These are phyloP conservation scores for Hypoxylon cercidicola DNA, from an alignment of 495 filamentous ascomycete species.

Conservation along the genomic window DNA sequence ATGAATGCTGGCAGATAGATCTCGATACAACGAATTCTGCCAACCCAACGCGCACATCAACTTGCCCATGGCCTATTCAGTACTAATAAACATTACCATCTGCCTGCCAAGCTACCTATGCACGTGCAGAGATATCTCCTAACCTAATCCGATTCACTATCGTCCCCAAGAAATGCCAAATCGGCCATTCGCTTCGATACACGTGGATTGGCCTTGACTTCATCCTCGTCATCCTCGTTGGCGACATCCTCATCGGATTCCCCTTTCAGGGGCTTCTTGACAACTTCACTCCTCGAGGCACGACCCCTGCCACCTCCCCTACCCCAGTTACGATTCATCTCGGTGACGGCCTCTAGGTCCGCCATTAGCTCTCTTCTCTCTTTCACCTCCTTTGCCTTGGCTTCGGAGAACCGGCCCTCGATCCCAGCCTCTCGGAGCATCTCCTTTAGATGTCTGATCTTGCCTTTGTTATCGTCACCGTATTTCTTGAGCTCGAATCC, in stretches of 20 bases:
- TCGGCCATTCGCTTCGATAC: constrained; percentile 52
- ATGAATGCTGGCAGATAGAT: constrained; percentile 58
- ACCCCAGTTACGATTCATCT: constrained; percentile 83
- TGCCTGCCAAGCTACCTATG: not conserved
- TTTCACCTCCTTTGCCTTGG: constrained; percentile 86
- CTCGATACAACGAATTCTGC: constrained; percentile 4
- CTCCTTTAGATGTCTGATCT: constrained; percentile 81
- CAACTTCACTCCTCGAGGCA: constrained; percentile 47
- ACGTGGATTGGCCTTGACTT: constrained; percentile 40
- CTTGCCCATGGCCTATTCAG: constrained; percentile 1
- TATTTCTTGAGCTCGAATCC: constrained; percentile 80
- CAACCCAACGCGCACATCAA: constrained; percentile 2
- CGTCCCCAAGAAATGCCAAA: constrained; percentile 57
- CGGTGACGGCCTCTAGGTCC: constrained; percentile 83
- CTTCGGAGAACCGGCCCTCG: constrained; percentile 83
- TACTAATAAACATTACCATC: not conserved
- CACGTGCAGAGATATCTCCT: constrained; percentile 35
- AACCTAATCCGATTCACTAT: constrained; percentile 60
- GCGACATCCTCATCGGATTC: constrained; percentile 48
- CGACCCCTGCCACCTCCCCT: constrained; percentile 46
- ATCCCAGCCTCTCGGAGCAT: constrained; percentile 87
- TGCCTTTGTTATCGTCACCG: constrained; percentile 72
- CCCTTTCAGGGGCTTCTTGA: constrained; percentile 43
- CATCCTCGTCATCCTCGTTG: constrained; percentile 43
- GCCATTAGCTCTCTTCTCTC: constrained; percentile 82